Evolutionary conservation across 306 rosid species (phyloP).

Genomic region (Datisca glomerata): DNA sequence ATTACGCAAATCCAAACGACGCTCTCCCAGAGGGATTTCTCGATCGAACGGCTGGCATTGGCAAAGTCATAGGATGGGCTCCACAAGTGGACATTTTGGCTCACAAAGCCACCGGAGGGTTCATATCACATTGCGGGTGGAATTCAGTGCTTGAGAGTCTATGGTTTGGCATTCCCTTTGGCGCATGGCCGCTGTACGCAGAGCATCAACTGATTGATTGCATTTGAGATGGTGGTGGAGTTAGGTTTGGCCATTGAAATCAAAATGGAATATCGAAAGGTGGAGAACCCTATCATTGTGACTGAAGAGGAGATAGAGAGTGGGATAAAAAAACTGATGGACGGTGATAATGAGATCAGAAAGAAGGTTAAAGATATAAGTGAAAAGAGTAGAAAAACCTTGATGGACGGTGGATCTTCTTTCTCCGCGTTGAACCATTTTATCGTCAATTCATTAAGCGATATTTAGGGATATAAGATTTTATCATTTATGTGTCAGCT

Average conservation of each 20-base stretch:
- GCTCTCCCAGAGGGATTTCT: slow-evolving; percentile 13
- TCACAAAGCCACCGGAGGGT: slow-evolving; percentile 4
- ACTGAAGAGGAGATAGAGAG: slow-evolving; percentile 17
- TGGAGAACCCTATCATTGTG: not conserved
- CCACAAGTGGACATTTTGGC: slow-evolving; percentile 16
- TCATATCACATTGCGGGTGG: too few species aligned
- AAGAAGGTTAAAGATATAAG: slow-evolving; percentile 10
- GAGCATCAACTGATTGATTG: slow-evolving; percentile 14
- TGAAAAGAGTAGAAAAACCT: not conserved
- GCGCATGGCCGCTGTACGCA: slow-evolving; percentile 11
- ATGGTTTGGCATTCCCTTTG: slow-evolving; percentile 13
- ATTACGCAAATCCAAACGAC: not conserved
- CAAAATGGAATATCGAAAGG: slow-evolving; percentile 2
- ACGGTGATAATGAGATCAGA: slow-evolving; percentile 10
- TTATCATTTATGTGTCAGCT: too few species aligned
- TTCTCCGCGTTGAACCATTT: not conserved
- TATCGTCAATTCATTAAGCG: not conserved
- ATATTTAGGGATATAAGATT: too few species aligned
- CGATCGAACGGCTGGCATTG: not conserved
- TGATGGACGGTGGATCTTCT: slow-evolving; percentile 5
- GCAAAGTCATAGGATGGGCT: slow-evolving; percentile 18
- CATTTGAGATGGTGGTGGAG: slow-evolving; percentile 10
- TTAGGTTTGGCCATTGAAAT: slow-evolving; percentile 6
- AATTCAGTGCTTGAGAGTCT: slow-evolving; percentile 17
- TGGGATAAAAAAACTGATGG: slow-evolving; percentile 26